Evolutionary conservation across 768 basidiomycete genomes (phyloP), one percentile per base, ranked within the genome.

Genomic region (Boletus sp.): DNA sequence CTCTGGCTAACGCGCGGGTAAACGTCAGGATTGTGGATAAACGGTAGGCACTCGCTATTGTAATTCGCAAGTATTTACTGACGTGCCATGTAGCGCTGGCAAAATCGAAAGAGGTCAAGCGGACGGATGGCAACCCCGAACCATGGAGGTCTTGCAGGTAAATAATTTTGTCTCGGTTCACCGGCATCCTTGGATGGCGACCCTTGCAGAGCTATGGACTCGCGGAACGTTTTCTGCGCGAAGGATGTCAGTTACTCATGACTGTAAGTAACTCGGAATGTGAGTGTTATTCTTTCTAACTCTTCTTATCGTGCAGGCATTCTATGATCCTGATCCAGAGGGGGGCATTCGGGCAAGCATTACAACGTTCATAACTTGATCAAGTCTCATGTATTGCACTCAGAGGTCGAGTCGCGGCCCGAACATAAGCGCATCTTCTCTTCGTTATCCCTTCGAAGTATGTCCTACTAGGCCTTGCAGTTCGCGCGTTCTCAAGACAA

Each of bases 391-490:
- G 17, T 6, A 48, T 50, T 14, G 10, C 34, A 32, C 25, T 50
- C 50, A 89, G 86, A 75, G 85, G 11, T 83, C 82, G 14, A 82
- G 81, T 45, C 79, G 85, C 10, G 77, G 78, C 1, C 74, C 81
- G 6, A 84, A 87, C 64, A 74, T 88, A 13, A 79, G 76, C 5
- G 81, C 83, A 5, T 73, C 81, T 0, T 77, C 78, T 17, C 85
- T 86, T 13, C 77, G 86, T 37, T 89, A 82, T 67, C 87, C 84
- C 3, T 89, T 85, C 56, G 87, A 87, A 70, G 87, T 84, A 59
- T 53, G 67, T 53, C 19, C 23, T 39, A 29, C 29, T 10, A 9
- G 33, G 56, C 15, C 4, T 21, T 10, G 13, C 11, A 40, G 13
- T n/a, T 14, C 5, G 5, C 30, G 4, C 17, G 4, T 43, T 48